Evolutionary conservation across 2,329 filamentous ascomycete genomes (phyloP).

Genomic region (Talaromyces pinophilus): DNA sequence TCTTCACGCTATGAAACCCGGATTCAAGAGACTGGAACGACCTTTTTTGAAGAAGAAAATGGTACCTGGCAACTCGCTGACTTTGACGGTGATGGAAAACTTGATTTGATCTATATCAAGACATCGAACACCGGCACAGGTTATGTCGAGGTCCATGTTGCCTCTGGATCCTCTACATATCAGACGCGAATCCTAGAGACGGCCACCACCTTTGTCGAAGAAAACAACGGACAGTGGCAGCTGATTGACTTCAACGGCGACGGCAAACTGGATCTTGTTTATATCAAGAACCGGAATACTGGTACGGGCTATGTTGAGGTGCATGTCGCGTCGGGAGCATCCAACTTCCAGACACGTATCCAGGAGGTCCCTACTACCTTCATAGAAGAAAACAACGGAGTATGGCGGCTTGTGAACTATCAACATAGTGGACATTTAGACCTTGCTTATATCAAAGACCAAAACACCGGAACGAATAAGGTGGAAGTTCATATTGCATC

Average conservation of each 20-base stretch:
- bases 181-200: constrained; percentile 64
- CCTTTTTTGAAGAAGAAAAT: constrained; percentile 41
- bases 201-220: constrained; percentile 57
- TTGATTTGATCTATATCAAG: constrained; percentile 26
- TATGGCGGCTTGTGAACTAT: constrained; percentile 19
- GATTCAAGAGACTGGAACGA: constrained; percentile 67
- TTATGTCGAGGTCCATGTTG: constrained; percentile 25
- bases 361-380: constrained; percentile 24
- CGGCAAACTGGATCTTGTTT: constrained; percentile 24
- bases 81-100: constrained; percentile 22
- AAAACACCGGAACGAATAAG: constrained; percentile 18
- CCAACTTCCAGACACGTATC: constrained; percentile 23
- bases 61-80: constrained; percentile 24
- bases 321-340: constrained; percentile 25
- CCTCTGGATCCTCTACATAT: constrained; percentile 23
- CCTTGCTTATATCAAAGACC: constrained; percentile 20
- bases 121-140: constrained; percentile 25
- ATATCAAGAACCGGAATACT: constrained; percentile 25
- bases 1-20: constrained; percentile 45
- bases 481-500: constrained; percentile 22
- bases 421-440: constrained; percentile 11
- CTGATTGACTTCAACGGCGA: constrained; percentile 24
- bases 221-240: constrained; percentile 25
- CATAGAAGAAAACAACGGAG: constrained; percentile 18
- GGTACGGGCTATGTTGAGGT: constrained; percentile 25